Evolutionary conservation across 108 stramenopile genomes (phyloP).

Genomic region (Fragilaria crotonensis): DNA sequence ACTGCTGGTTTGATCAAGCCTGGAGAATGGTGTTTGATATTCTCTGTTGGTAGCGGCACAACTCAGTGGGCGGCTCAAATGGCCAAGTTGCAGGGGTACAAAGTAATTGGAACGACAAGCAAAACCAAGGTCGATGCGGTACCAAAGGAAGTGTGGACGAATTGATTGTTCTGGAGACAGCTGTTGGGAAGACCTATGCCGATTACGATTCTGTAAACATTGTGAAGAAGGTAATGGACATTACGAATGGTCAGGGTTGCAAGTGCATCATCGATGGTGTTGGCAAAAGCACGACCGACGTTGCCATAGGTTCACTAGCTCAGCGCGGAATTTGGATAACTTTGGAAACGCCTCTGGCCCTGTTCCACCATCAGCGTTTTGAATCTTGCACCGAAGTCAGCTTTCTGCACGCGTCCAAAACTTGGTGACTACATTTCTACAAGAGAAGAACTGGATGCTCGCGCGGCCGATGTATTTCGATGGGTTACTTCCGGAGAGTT

Average conservation of each 20-base stretch:
- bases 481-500: conserved; percentile 48
- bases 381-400: conserved; percentile 37
- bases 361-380: conserved; percentile 49
- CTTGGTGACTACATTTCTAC: conserved; percentile 43
- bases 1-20: conserved; percentile 35
- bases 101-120: conserved; percentile 47
- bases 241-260: conserved; percentile 46
- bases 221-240: conserved; percentile 42
- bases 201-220: conserved; percentile 52
- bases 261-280: conserved; percentile 61
- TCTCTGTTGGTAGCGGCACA: conserved; percentile 55
- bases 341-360: conserved; percentile 65
- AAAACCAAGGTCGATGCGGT: conserved; percentile 45
- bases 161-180: conserved; percentile 55
- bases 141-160: conserved; percentile 31
- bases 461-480: conserved; percentile 43
- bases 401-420: conserved; percentile 54
- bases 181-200: conserved; percentile 36
- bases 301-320: conserved; percentile 41
- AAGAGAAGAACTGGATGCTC: conserved; percentile 41
- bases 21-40: conserved; percentile 54
- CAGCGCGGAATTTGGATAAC: conserved; percentile 49
- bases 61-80: conserved; percentile 65
- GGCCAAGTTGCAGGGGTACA: conserved; percentile 48
- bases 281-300: conserved; percentile 50